Evolutionary conservation across 177 flowering plant genomes (phyloP), one percentile per base, ranked within the genome.

Genomic region (Vitis hybrid): DNA sequence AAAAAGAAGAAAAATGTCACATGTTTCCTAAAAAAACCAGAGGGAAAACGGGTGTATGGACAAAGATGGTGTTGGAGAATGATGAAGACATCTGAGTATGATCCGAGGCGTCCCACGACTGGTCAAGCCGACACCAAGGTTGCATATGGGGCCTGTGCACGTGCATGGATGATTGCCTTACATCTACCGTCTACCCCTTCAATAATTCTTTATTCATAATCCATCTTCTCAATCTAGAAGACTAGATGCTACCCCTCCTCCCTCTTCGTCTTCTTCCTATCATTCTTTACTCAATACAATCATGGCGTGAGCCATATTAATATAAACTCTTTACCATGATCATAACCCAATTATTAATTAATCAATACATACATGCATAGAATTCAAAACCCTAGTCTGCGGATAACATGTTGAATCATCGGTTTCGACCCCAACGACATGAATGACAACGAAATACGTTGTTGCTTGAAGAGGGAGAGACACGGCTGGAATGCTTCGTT

Each of bases 111-210:
- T 56, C 20, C 64, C 26, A 55, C 26, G 79, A 79, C 78, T 68
- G 56, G 83, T 81, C 84, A 84, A 84, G 73, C 83, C 79, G 86
- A 84, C 86, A 84, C 66, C 59, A 13, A 71, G 50, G 70, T 75
- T 77, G 67, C 82, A 65, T 2, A 58, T 80, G 84, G 84, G 82
- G 59, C 84, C 83, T 51, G 51, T 71, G 77, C 84, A 81, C 84
- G 80, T 81, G 83, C 75, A 64, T 68, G 71, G 68, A 73, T 75
- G 76, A 77, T 82, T 76, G 52, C 62, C 65, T 64, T 5, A 71
- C 55, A 66, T 65, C 70, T 70, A 65, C 64, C 75, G 22, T 56
- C 53, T 62, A 8, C 2, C 22, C 7, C 2, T 15, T 26, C 5
- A 10, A 62, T 62, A 20, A 13, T 13, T 70, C 1, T 20, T 49